Evolutionary conservation across 345 rosid species (phyloP).

Genomic region (Balakata baccata): DNA sequence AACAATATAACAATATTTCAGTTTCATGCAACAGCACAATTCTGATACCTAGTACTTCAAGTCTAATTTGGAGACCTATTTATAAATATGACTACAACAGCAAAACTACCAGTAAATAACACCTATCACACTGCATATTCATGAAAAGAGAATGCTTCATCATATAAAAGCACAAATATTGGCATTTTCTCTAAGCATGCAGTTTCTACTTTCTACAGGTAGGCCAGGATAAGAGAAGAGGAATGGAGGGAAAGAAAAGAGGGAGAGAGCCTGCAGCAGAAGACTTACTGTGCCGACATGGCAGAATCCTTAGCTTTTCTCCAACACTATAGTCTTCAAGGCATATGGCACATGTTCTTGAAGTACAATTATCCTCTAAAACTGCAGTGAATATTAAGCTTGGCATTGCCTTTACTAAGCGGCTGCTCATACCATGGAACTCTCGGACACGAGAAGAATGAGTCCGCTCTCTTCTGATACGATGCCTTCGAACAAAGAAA

Average conservation of each 20-base stretch:
- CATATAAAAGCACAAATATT: neutral
- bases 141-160: neutral
- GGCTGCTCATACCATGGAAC: slow-evolving; percentile 93
- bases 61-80: neutral
- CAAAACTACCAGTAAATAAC: no score
- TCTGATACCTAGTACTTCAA: neutral
- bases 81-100: neutral
- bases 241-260: neutral
- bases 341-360: slow-evolving; percentile 83
- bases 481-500: slow-evolving; percentile 91
- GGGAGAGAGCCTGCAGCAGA: neutral
- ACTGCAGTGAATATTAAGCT: slow-evolving; percentile 71
- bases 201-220: no score
- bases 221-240: neutral
- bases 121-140: neutral
- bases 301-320: slow-evolving; percentile 85
- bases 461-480: slow-evolving; percentile 61
- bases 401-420: slow-evolving; percentile 94
- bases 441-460: slow-evolving; percentile 57
- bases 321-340: slow-evolving; percentile 89
- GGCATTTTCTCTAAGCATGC: neutral
- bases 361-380: slow-evolving; percentile 83
- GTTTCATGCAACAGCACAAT: neutral
- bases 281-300: slow-evolving; percentile 90
- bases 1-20: neutral